Percentiles rank a stretch among this genome's conserved stretches.
phyloP scores from a whole-genome alignment of 192 early-diverging fungal species.

The Coemansia sp. region DNA sequence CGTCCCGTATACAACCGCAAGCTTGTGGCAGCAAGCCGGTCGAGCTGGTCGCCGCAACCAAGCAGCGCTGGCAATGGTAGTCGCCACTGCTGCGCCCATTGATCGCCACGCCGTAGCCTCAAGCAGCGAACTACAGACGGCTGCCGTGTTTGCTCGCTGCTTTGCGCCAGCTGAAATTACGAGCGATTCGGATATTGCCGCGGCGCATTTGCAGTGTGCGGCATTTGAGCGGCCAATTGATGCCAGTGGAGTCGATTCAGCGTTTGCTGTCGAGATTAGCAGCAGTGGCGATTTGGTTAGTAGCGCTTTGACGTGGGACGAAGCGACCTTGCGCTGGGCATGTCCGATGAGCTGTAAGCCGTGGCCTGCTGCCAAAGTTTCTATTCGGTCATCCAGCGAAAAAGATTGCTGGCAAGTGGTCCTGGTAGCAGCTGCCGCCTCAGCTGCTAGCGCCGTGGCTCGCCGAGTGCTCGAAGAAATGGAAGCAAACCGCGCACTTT shows the following conservation, averaged over 20 bases:
- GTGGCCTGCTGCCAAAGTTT: conserved; percentile 38
- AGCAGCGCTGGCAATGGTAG: conserved; percentile 65
- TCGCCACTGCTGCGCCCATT: conserved; percentile 57
- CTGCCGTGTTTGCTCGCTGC: conserved; percentile 56
- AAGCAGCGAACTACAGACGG: conserved; percentile 28
- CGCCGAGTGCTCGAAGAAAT: conserved; percentile 43
- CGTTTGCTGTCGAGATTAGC: neutral
- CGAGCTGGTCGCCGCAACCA: conserved; percentile 69
- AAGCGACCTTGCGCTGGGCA: conserved; percentile 3
- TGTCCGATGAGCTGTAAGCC: conserved; percentile 26
- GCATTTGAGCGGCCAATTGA: conserved; percentile 61
- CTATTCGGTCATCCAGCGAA: conserved; percentile 19
- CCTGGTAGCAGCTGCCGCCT: neutral
- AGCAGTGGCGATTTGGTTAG: neutral
- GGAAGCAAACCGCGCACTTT: conserved; percentile 29
- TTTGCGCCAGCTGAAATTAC: conserved; percentile 45
- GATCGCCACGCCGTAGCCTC: conserved; percentile 58
- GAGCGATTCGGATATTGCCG: conserved; percentile 28
- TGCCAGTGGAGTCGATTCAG: neutral
- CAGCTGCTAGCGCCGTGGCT: neutral
- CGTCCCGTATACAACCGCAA: conserved; percentile 51
- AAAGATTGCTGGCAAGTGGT: conserved; percentile 28
- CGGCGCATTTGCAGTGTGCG: conserved; percentile 74
- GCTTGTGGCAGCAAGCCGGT: conserved; percentile 74
- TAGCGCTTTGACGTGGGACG: conserved; percentile 18